A percentile compares a stretch with the other conserved stretches of the same genome.
These are phyloP conservation scores for Penicillium odoratum DNA, from an alignment of 495 filamentous ascomycete genomes.

Conservation along the genomic window DNA sequence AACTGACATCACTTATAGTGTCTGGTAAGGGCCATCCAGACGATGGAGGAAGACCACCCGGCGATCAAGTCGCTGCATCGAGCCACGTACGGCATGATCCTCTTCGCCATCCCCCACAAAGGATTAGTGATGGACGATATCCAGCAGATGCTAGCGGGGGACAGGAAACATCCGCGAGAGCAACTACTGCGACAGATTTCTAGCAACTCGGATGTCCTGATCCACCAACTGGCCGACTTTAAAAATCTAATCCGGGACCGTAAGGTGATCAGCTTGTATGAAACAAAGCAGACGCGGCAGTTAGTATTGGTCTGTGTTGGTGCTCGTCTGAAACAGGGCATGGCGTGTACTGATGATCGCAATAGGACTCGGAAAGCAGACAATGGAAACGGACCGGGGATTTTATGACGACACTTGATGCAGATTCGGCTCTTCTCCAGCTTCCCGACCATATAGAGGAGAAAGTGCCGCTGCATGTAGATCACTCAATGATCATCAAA, in stretches of 20 bases:
- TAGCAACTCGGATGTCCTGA: slow-evolving; percentile 21
- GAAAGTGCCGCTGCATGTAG: slow-evolving; percentile 16
- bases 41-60: slow-evolving; percentile 24
- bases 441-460: slow-evolving; percentile 17
- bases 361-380: slow-evolving; percentile 21
- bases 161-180: slow-evolving; percentile 27
- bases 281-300: slow-evolving; percentile 30
- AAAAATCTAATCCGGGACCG: slow-evolving; percentile 31
- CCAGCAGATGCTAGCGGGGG: slow-evolving; percentile 25
- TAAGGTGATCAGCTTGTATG: slow-evolving; percentile 34
- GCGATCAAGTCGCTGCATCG: slow-evolving; percentile 23
- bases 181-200: slow-evolving; percentile 20
- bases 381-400: slow-evolving; percentile 21
- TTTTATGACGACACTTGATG: slow-evolving; percentile 15
- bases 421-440: slow-evolving; percentile 18
- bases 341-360: slow-evolving; percentile 13
- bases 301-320: slow-evolving; percentile 14
- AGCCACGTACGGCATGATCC: slow-evolving; percentile 36
- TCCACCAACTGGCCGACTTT: slow-evolving; percentile 19
- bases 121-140: slow-evolving; percentile 34
- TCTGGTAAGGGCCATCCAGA: slow-evolving; percentile 29
- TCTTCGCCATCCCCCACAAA: slow-evolving; percentile 35
- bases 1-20: slow-evolving; percentile 22
- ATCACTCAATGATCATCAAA: slow-evolving; percentile 18
- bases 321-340: slow-evolving; percentile 5